Conservation (phyloP, 2,329 filamentous ascomycete species). For the Colletotrichum australisinense region DNA sequence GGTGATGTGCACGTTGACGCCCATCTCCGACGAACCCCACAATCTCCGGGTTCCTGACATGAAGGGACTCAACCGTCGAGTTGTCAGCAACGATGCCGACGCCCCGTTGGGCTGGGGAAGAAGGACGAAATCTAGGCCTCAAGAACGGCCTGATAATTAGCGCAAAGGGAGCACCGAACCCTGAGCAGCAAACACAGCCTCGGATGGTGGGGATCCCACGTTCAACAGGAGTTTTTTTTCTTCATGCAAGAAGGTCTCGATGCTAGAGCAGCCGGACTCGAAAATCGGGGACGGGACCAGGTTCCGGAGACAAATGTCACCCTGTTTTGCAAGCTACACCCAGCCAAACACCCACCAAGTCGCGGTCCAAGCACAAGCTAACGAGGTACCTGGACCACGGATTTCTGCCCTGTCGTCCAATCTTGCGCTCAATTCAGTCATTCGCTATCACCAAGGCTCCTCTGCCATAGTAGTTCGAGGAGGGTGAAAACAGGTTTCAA, state of each 20-base stretch:
- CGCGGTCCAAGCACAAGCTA: slow-evolving; percentile 28
- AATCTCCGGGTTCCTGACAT: neutral
- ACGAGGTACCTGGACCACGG: neutral
- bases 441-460: neutral
- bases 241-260: slow-evolving; percentile 1
- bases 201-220: neutral
- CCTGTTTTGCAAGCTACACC: slow-evolving; percentile 16
- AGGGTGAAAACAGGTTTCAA: slow-evolving; percentile 24
- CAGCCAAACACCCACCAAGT: neutral
- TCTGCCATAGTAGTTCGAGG: neutral
- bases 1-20: neutral
- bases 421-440: slow-evolving; percentile 2
- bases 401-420: slow-evolving; percentile 19
- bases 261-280: neutral
- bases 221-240: neutral
- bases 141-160: neutral
- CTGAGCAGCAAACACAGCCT: neutral
- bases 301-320: slow-evolving; percentile 23
- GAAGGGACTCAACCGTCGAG: neutral
- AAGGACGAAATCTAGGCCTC: neutral
- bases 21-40: slow-evolving; percentile 10
- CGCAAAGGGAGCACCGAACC: neutral
- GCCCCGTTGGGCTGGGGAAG: neutral
- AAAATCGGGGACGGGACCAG: slow-evolving; percentile 7
- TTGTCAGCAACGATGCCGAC: neutral